These are phyloP conservation scores for Xylariaceae sp. DNA, from an alignment of 2,329 filamentous ascomycete species.

Conservation along the genomic window DNA sequence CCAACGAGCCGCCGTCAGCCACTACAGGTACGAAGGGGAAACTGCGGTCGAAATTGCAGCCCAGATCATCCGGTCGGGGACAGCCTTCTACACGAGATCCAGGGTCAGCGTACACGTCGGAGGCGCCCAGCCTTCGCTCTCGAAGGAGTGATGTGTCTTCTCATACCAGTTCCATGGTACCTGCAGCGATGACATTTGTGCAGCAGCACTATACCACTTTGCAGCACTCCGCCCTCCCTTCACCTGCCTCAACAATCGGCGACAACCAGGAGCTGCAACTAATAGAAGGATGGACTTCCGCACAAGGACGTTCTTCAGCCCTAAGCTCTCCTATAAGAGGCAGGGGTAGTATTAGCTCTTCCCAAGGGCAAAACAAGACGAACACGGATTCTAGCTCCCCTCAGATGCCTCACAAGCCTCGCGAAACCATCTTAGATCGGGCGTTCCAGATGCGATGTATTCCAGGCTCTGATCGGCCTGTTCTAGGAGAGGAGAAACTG, in stretches of 20 bases:
- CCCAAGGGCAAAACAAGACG: conserved; percentile 34
- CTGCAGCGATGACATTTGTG: conserved; percentile 36
- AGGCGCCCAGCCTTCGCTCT: conserved; percentile 58
- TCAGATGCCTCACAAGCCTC: conserved; percentile 42
- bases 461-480: conserved; percentile 53
- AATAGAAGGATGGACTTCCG: conserved; percentile 58
- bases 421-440: conserved; percentile 64
- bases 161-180: conserved; percentile 47
- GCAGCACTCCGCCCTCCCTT: conserved; percentile 53
- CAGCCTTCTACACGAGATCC: conserved; percentile 46
- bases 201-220: conserved; percentile 49
- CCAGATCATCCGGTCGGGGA: conserved; percentile 47
- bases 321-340: conserved; percentile 54
- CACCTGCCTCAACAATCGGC: conserved; percentile 49
- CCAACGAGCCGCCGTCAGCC: conserved; percentile 41
- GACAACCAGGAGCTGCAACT: conserved; percentile 50
- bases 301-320: conserved; percentile 56
- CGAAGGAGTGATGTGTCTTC: conserved; percentile 61
- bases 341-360: conserved; percentile 52
- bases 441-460: conserved; percentile 62
- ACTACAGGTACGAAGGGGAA: conserved; percentile 40
- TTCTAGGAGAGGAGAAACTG: conserved; percentile 57
- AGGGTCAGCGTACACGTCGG: conserved; percentile 51
- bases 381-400: conserved; percentile 42
- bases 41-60: conserved; percentile 37